Base-by-base conservation (phyloP, 2,329 filamentous ascomycete species). In the Sporothrix curviconia region DNA sequence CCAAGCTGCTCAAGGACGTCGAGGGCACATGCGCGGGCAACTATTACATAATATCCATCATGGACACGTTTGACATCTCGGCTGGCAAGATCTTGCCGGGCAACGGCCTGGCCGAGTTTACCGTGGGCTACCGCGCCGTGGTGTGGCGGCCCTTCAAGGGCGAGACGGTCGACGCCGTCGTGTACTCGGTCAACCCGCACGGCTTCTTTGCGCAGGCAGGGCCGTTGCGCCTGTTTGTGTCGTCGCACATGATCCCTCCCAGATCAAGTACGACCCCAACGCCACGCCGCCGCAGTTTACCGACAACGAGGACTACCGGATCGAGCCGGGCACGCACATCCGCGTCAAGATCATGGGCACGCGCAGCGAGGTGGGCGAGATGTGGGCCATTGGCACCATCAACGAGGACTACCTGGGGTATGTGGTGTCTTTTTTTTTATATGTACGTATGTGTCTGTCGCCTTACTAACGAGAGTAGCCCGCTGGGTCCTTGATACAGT, bases 61-160 rank as follows among this genome's bases (percentile, higher is more conserved):
- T 99, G 84, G 92, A 96, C 72, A 89, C 92, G 50, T 92, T 95
- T 67, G 89, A 96, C 65, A 92, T 97, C 67, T 95, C 90, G 15
- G 91, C 96, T 68, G 92, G 92, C 12, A 87, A 90, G 65, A 92
- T 99, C 61, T 82, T 96, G 57, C 92, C 94, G 3, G 90, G 92
- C 8, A 95, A 88, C 61, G 94, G 92, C 9, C 81, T 95, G 64
- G 92, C 94, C 19, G 90, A 96, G 73, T 99, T 96, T 70, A 95
- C 89, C 0, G 91, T 99, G 49, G 85, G 89, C 66, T 99, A 96
- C 71, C 89, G 92, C 60, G 94, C 94, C 55, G 92, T 99, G 60
- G 90, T 99, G 58, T 99, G 92, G 92, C 84, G 92, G 68, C 94
- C 94, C 11, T 99, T 97, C 79, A 92, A 94, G 74, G 92, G 94